These are phyloP conservation scores for Geotrichum phurueaensis DNA, from an alignment of 1,139 yeast genomes.

Conservation along the genomic window DNA sequence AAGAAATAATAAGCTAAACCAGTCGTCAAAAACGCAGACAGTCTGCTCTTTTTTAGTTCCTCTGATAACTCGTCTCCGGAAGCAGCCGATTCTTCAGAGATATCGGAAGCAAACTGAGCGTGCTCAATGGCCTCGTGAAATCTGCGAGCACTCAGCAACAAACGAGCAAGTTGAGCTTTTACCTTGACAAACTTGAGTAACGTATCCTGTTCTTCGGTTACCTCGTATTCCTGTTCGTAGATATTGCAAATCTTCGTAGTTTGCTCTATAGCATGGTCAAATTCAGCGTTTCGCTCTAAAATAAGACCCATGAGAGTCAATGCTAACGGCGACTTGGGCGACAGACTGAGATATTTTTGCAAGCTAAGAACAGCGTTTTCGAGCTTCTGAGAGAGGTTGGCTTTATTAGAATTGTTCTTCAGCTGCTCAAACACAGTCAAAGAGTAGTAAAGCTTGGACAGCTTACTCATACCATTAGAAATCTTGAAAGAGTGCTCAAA, in stretches of 20 bases:
- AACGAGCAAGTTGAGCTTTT: slow-evolving; percentile 65
- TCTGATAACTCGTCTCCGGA: slow-evolving; percentile 28
- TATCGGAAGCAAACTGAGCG: slow-evolving; percentile 52
- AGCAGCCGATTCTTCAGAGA: slow-evolving; percentile 41
- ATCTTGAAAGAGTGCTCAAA: slow-evolving; percentile 74
- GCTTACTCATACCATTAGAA: slow-evolving; percentile 61
- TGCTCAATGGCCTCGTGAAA: slow-evolving; percentile 56
- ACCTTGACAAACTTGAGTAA: slow-evolving; percentile 51
- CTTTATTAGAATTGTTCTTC: slow-evolving; percentile 11
- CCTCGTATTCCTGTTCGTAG: slow-evolving; percentile 57
- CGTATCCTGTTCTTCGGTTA: slow-evolving; percentile 44
- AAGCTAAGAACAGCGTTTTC: slow-evolving; percentile 62
- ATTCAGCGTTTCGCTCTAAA: slow-evolving; percentile 66
- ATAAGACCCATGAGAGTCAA: slow-evolving; percentile 43
- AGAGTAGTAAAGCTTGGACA: slow-evolving; percentile 69
- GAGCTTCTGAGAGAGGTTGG: slow-evolving; percentile 13
- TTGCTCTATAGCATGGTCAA: slow-evolving; percentile 46
- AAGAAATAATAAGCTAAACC: slow-evolving; percentile 66
- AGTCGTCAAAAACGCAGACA: slow-evolving; percentile 61
- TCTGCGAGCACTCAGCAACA: slow-evolving; percentile 53
- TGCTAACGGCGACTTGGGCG: slow-evolving; percentile 61
- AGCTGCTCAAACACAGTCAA: slow-evolving; percentile 43
- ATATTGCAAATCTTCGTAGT: slow-evolving; percentile 45
- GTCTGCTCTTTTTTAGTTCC: slow-evolving; percentile 24
- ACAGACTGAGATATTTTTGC: slow-evolving; percentile 59